Conservation (phyloP, 371 early-diverging fungal genomes). For the Lichtheimia ornata region DNA sequence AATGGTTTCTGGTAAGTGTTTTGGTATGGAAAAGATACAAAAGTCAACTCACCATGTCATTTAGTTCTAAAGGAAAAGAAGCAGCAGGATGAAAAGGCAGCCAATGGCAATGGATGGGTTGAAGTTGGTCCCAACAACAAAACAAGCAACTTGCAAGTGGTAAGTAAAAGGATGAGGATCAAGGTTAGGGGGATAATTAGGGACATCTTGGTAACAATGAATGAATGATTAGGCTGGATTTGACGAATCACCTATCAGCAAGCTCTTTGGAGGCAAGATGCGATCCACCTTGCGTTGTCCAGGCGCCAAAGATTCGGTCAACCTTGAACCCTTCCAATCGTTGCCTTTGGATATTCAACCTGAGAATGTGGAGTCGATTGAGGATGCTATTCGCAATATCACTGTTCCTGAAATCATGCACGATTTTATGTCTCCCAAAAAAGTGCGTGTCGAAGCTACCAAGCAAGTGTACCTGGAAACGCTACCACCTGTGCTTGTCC, state of each 20-base stretch:
- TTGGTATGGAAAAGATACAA: not conserved
- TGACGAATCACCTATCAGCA: constrained; percentile 78
- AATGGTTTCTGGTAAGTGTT: constrained; percentile 56
- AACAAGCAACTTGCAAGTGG: constrained; percentile 48
- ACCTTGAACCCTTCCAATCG: constrained; percentile 85
- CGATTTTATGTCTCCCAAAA: constrained; percentile 50
- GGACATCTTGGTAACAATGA: no score
- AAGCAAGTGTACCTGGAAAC: constrained; percentile 84
- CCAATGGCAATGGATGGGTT: constrained; percentile 72
- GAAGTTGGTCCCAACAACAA: constrained; percentile 91
- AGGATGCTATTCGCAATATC: constrained; percentile 84
- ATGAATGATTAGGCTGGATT: constrained; percentile 51
- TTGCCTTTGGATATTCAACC: constrained; percentile 90
- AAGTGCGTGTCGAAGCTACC: constrained; percentile 71
- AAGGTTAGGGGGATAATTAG: no score
- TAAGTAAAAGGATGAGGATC: constrained; percentile 11
- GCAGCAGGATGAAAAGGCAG: constrained; percentile 24
- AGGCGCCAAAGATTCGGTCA: constrained; percentile 81
- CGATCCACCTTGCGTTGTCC: constrained; percentile 78
- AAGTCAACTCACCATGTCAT: not conserved
- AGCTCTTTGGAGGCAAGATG: constrained; percentile 85
- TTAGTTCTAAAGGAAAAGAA: constrained; percentile 29
- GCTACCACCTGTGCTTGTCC: constrained; percentile 90
- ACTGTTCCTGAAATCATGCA: constrained; percentile 78
- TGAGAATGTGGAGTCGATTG: constrained; percentile 72